Base-by-base conservation (phyloP, 345 rosid genomes). In the Anastatica hierochuntica region DNA sequence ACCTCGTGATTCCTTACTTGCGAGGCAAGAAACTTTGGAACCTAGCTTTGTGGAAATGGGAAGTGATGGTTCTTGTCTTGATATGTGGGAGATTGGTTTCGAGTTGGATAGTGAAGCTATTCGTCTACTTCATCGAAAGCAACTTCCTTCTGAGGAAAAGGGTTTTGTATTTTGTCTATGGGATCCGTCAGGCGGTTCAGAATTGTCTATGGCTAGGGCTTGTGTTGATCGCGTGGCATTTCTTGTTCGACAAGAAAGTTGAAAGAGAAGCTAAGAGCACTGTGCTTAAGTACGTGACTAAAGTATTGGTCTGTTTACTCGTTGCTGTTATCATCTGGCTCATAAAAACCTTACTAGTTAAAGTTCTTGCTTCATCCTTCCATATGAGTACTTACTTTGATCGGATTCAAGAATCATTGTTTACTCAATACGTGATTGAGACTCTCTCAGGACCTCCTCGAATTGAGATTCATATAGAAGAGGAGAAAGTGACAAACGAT, bases 351-450 rank as follows among this genome's bases (percentile, higher is more conserved):
- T 68, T 90, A 36, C 61, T 86, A 36, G 89, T 90, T 18, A 86
- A 90, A 64, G 97, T 86, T n/a, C n/a, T n/a, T n/a, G n/a, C n/a
- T n/a, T n/a, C n/a, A n/a, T n/a, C n/a, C n/a, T n/a, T n/a, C n/a
- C 97, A 90, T 56, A 81, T 90, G 34, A 82, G 97, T 54, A 79
- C 97, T 8, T 90, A 82, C 42, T 90, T 90, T 11, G 97, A 90
- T 59, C 70, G 97, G 66, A 90, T 90, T 60, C 96, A 84, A 56
- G 96, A 84, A 21, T 77, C 97, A 0, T 52, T 86, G 72, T 90
- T 84, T 67, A 82, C 72, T 20, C 97, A 86, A 20, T 90, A 72
- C 38, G 81, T 81, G 21, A 86, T 86, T 12, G 87, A 80, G 70
- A 63, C 88, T 3, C 76, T 90, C 17, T 86, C 96, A 0, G 96